Conservation (phyloP, 331 rosid genomes). For the Acacia pycnantha region DNA sequence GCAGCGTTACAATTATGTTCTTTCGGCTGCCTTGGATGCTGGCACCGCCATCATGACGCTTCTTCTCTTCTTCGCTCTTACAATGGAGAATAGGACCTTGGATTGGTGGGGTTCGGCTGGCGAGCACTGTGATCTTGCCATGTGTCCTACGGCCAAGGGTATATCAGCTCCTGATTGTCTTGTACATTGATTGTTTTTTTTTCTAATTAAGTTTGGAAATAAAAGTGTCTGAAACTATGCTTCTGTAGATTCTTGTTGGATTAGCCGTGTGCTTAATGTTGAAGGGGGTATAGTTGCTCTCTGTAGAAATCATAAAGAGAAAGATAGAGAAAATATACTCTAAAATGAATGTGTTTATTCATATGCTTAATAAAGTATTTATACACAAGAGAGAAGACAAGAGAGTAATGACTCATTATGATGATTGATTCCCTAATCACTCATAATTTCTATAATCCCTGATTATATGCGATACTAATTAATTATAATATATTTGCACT, state of each 20-base stretch:
- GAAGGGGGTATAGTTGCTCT: neutral
- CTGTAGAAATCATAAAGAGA: no score
- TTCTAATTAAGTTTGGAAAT: neutral
- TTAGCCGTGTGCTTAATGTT: neutral
- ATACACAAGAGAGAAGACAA: no score
- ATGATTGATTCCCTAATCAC: no score
- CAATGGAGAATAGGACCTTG: slow-evolving; percentile 24
- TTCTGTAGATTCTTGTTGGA: neutral
- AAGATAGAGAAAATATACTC: no score
- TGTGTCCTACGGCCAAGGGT: slow-evolving; percentile 66
- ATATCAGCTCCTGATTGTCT: slow-evolving; percentile 50
- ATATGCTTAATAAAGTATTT: no score
- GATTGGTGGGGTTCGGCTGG: slow-evolving; percentile 64
- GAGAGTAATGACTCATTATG: no score
- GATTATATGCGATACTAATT: no score
- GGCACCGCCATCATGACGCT: slow-evolving; percentile 63
- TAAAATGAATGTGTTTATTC: no score
- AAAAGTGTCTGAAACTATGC: neutral
- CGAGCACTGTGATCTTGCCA: slow-evolving; percentile 44
- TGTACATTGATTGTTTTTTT: slow-evolving; percentile 19
- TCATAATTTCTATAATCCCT: no score
- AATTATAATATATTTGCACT: no score
- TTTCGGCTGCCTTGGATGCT: slow-evolving; percentile 70
- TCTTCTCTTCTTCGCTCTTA: slow-evolving; percentile 50
- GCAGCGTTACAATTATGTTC: slow-evolving; percentile 62